These are phyloP conservation scores for Ophiostoma ulmi DNA, from an alignment of 2,329 filamentous ascomycete genomes.

Conservation along the genomic window DNA sequence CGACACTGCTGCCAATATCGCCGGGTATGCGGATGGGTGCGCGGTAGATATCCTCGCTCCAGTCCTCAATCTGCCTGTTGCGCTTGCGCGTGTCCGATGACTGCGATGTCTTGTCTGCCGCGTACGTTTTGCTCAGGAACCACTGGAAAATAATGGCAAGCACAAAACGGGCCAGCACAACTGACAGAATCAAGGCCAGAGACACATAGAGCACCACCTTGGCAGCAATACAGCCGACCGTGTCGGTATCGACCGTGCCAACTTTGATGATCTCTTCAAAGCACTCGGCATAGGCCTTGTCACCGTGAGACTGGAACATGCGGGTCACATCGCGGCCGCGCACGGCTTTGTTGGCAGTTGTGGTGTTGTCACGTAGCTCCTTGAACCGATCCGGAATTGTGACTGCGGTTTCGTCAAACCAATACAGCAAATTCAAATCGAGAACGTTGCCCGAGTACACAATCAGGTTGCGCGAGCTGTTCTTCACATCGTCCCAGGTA, in stretches of 20 bases:
- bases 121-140: conserved; percentile 86
- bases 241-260: conserved; percentile 90
- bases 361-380: conserved; percentile 64
- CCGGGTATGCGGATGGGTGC: conserved; percentile 76
- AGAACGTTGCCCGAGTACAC: conserved; percentile 93
- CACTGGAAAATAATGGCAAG: conserved; percentile 90
- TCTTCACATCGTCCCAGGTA: conserved; percentile 90
- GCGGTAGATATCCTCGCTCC: conserved; percentile 95
- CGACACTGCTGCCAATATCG: conserved; percentile 62
- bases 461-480: conserved; percentile 80
- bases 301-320: conserved; percentile 69
- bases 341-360: conserved; percentile 56
- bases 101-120: conserved; percentile 78
- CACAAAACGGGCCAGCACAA: conserved; percentile 81
- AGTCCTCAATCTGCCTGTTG: conserved; percentile 92
- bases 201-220: conserved; percentile 95
- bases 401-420: conserved; percentile 83
- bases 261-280: conserved; percentile 93
- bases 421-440: conserved; percentile 79
- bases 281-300: conserved; percentile 81
- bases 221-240: conserved; percentile 93
- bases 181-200: conserved; percentile 81
- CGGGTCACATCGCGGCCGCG: conserved; percentile 86
- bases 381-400: conserved; percentile 71
- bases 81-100: conserved; percentile 75